A percentile compares a stretch with the other conserved stretches of the same genome.
These are phyloP conservation scores for Peronospora destructor DNA, from an alignment of 352 stramenopile species.

Conservation along the genomic window DNA sequence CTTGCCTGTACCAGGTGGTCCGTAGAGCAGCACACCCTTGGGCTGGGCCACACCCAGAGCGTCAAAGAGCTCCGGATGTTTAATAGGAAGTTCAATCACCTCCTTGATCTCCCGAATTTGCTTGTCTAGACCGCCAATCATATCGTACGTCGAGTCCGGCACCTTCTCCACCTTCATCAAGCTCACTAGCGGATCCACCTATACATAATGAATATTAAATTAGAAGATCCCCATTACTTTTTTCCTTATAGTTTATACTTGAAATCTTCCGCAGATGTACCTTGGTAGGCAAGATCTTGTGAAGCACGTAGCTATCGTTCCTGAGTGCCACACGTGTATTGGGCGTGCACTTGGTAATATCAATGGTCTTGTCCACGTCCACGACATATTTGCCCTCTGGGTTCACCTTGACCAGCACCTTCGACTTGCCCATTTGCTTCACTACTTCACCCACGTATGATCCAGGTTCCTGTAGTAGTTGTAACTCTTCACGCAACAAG, in stretches of 20 bases:
- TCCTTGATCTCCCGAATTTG: conserved; percentile 99
- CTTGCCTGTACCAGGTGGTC: conserved; percentile 97
- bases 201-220: conserved; percentile 6
- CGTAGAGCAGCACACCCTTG: conserved; percentile 94
- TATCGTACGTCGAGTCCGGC: conserved; percentile 99
- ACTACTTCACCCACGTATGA: conserved; percentile 99
- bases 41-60: conserved; percentile 96
- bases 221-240: neutral
- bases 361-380: conserved; percentile 96
- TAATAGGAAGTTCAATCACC: conserved; percentile 99
- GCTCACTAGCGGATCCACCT: conserved; percentile 87
- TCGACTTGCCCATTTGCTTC: conserved; percentile 99
- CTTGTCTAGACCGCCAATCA: conserved; percentile 99
- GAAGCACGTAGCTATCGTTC: conserved; percentile 99
- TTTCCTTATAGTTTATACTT: conserved; percentile 13
- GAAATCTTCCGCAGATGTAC: neutral
- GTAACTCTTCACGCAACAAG: conserved; percentile 96
- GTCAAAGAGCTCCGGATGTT: conserved; percentile 99
- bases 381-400: conserved; percentile 99
- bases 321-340: conserved; percentile 98
- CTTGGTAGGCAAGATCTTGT: conserved; percentile 99
- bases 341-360: conserved; percentile 94
- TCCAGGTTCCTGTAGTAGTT: conserved; percentile 97
- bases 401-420: conserved; percentile 98
- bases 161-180: conserved; percentile 99